phyloP scores from a whole-genome alignment of 2,329 filamentous ascomycete species.

The Sclerotinia glacialis region DNA sequence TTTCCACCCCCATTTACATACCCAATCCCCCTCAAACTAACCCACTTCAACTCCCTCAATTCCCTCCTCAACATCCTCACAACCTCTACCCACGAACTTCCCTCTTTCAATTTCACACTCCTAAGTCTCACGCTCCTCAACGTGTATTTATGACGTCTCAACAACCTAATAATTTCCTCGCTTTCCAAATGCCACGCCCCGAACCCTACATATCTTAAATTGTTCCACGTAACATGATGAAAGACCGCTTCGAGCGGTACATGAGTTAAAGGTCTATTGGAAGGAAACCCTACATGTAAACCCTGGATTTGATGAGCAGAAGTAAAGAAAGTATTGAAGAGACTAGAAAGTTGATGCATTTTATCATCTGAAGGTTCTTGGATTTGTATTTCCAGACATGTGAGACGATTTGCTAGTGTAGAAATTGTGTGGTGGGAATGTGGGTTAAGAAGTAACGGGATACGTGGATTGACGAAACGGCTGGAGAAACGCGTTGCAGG shows the following conservation, averaged over 20 bases:
- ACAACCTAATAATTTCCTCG: conserved; percentile 58
- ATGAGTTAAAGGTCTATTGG: conserved; percentile 46
- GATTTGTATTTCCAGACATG: conserved; percentile 60
- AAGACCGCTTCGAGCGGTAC: conserved; percentile 60
- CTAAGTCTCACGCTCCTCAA: conserved; percentile 58
- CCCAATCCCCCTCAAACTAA: conserved; percentile 60
- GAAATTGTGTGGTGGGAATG: conserved; percentile 48
- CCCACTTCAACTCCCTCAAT: conserved; percentile 57
- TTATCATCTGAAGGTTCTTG: conserved; percentile 50
- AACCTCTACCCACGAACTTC: conserved; percentile 59
- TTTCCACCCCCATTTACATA: conserved; percentile 44
- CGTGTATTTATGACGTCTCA: conserved; percentile 53
- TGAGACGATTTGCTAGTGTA: conserved; percentile 54
- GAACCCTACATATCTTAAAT: conserved; percentile 61
- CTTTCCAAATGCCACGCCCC: conserved; percentile 61
- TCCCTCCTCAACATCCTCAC: conserved; percentile 54
- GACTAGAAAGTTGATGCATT: conserved; percentile 54
- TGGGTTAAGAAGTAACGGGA: conserved; percentile 50
- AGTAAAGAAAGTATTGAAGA: conserved; percentile 57
- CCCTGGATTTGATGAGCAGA: conserved; percentile 59
- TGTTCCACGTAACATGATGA: conserved; percentile 59
- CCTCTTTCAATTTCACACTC: conserved; percentile 59
- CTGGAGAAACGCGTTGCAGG: conserved; percentile 46
- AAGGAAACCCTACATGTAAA: conserved; percentile 62
- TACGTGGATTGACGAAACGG: conserved; percentile 60